Conservation (phyloP, 352 stramenopile genomes). For the Pythium dissotocum region DNA sequence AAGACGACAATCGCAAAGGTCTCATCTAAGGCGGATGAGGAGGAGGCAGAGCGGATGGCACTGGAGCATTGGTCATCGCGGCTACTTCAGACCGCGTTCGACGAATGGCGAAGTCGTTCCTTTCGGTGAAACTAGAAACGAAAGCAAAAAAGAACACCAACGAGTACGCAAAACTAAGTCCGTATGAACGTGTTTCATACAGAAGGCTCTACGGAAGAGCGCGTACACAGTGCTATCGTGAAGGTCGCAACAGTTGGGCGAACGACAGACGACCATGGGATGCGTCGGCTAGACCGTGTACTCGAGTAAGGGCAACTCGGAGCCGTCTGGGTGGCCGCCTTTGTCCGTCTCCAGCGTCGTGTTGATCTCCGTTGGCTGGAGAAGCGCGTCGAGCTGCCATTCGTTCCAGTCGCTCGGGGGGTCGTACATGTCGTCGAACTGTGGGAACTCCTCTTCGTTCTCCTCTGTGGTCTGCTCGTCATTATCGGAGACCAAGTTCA, state of each 20-base stretch:
- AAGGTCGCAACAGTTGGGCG: neutral
- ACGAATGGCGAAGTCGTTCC: neutral
- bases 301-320: slow-evolving; percentile 25
- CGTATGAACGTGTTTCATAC: neutral
- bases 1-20: neutral
- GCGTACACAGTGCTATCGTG: neutral
- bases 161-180: no score
- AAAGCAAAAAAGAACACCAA: neutral
- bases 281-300: slow-evolving; percentile 17
- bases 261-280: neutral
- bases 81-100: neutral
- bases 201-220: neutral
- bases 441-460: slow-evolving; percentile 8
- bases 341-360: slow-evolving; percentile 17
- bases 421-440: slow-evolving; percentile 19
- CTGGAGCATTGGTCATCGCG: slow-evolving; percentile 15
- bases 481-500: slow-evolving; percentile 19
- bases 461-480: slow-evolving; percentile 1
- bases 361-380: slow-evolving; percentile 21
- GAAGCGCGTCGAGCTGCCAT: slow-evolving; percentile 27
- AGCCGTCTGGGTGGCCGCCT: slow-evolving; percentile 20
- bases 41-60: neutral
- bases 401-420: slow-evolving; percentile 22
- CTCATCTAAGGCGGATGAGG: neutral
- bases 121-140: neutral